Evolutionary conservation across 2,329 filamentous ascomycete species (phyloP).

Genomic region (Botrytis paeoniae): DNA sequence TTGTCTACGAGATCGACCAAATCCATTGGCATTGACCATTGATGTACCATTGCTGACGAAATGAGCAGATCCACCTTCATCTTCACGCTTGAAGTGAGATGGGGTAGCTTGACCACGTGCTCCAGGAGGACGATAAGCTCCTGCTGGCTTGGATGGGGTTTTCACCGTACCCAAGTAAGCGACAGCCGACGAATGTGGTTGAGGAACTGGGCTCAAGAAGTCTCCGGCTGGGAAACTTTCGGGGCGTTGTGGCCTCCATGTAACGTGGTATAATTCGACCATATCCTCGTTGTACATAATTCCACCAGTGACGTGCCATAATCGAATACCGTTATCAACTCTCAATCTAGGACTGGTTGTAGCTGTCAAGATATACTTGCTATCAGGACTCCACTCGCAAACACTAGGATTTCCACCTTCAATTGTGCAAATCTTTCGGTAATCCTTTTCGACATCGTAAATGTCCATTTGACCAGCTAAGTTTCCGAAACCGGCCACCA

Average conservation of each 20-base stretch:
- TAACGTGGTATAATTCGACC: conserved; percentile 86
- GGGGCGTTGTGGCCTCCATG: conserved; percentile 75
- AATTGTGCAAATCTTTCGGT: conserved; percentile 86
- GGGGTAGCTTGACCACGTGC: conserved; percentile 86
- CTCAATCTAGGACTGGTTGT: conserved; percentile 92
- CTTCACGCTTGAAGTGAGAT: conserved; percentile 93
- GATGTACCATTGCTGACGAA: conserved; percentile 73
- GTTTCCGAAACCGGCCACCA: conserved; percentile 96
- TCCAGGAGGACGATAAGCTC: conserved; percentile 91
- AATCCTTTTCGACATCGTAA: conserved; percentile 93
- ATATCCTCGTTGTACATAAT: conserved; percentile 97
- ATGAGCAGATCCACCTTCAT: conserved; percentile 90
- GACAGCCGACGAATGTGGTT: conserved; percentile 77
- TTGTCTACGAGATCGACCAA: conserved; percentile 68
- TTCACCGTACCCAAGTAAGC: conserved; percentile 83
- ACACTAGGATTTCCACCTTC: conserved; percentile 94
- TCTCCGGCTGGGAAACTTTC: conserved; percentile 61
- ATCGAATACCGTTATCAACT: conserved; percentile 92
- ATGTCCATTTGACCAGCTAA: conserved; percentile 96
- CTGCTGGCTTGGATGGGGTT: conserved; percentile 94
- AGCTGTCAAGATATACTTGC: conserved; percentile 93
- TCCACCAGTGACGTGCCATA: conserved; percentile 86
- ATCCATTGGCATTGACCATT: conserved; percentile 68
- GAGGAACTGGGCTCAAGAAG: conserved; percentile 70
- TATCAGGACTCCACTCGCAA: conserved; percentile 96